Conservation (phyloP, 169 alveolate species). For the Ichthyophthirius multifiliis region DNA sequence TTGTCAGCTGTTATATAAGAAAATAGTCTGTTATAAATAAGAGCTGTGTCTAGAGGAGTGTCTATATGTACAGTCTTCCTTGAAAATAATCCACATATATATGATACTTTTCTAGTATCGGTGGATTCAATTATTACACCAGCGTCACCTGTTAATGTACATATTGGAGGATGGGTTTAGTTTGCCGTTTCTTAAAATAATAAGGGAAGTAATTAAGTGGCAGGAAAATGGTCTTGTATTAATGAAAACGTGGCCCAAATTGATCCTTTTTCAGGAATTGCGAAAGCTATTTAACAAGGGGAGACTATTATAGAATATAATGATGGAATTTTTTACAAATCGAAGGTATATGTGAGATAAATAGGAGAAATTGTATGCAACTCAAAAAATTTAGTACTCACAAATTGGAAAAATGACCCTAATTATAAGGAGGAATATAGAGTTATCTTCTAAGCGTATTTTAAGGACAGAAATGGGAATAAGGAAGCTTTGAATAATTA, state of each 20-base stretch:
- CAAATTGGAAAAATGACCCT: neutral
- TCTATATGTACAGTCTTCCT: slow-evolving; percentile 13
- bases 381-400: too few relatives aligned
- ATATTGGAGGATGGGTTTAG: slow-evolving; percentile 39
- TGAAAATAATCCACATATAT: slow-evolving; percentile 36
- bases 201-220: neutral
- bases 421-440: neutral
- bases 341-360: neutral
- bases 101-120: slow-evolving; percentile 32
- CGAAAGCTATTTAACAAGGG: neutral
- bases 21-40: neutral
- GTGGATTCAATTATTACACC: slow-evolving; percentile 40
- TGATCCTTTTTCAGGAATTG: neutral
- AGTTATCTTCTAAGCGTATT: neutral
- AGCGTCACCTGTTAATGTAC: slow-evolving; percentile 30
- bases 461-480: slow-evolving; percentile 2
- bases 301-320: neutral
- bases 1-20: neutral
- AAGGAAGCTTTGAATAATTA: neutral
- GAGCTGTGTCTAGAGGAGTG: neutral
- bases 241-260: neutral
- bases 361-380: neutral
- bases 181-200: neutral
- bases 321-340: neutral
- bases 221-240: neutral